Percentiles rank a stretch among this genome's conserved stretches.
phyloP scores from a whole-genome alignment of 2,329 filamentous ascomycete genomes.

The Decorospora gaudefroyi region DNA sequence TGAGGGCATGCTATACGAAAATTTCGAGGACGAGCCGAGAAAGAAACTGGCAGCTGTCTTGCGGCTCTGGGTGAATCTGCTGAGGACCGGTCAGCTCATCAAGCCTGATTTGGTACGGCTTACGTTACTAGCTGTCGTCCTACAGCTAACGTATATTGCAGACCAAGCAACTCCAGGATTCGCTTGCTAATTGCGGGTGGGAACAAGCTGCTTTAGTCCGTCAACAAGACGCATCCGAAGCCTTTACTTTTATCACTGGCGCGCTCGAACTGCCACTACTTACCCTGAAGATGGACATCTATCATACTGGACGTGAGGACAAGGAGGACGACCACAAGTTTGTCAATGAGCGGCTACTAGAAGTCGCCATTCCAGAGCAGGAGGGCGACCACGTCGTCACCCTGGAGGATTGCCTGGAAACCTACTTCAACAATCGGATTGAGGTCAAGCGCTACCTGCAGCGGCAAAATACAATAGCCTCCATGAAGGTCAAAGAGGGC shows the following conservation, averaged over 20 bases:
- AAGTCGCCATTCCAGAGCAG: conserved; percentile 84
- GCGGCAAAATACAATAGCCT: conserved; percentile 62
- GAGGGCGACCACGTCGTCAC: conserved; percentile 70
- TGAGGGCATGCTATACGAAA: conserved; percentile 85
- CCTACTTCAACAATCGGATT: conserved; percentile 92
- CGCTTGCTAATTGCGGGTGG: conserved; percentile 87
- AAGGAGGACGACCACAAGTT: conserved; percentile 91
- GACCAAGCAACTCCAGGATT: conserved; percentile 81
- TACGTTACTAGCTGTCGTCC: not conserved
- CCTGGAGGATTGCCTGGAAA: conserved; percentile 87
- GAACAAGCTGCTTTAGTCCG: conserved; percentile 72
- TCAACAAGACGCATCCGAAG: conserved; percentile 95
- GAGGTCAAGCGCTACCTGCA: conserved; percentile 80
- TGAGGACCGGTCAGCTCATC: conserved; percentile 83
- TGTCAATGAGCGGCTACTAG: conserved; percentile 85
- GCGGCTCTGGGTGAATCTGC: conserved; percentile 89
- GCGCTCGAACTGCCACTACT: conserved; percentile 84
- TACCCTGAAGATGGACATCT: conserved; percentile 91
- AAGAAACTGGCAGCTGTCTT: conserved; percentile 76
- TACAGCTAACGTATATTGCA: conserved; percentile 43
- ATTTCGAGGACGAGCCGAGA: conserved; percentile 72
- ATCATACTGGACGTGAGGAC: conserved; percentile 83
- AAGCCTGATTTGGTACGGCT: conserved; percentile 75
- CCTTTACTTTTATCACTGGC: conserved; percentile 92
- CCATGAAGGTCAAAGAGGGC: conserved; percentile 46